These are phyloP conservation scores for Lyophyllum decastes DNA, from an alignment of 768 basidiomycete genomes.

Conservation along the genomic window DNA sequence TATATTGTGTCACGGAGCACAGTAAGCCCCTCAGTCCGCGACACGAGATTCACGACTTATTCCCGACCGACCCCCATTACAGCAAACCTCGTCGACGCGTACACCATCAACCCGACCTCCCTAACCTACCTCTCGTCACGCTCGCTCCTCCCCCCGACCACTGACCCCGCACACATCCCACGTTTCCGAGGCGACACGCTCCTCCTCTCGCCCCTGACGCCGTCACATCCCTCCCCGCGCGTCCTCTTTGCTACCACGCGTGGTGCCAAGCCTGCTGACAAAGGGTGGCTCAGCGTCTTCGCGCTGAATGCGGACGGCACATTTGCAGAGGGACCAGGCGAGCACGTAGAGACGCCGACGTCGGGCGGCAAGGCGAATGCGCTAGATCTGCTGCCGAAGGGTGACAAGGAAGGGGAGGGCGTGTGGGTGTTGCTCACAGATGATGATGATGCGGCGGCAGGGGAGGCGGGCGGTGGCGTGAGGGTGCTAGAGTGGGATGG, in stretches of 20 bases:
- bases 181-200: slow-evolving; percentile 49
- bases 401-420: slow-evolving; percentile 22
- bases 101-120: slow-evolving; percentile 33
- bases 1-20: slow-evolving; percentile 57
- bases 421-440: slow-evolving; percentile 54
- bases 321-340: slow-evolving; percentile 26
- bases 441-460: slow-evolving; percentile 37
- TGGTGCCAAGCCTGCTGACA: slow-evolving; percentile 32
- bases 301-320: slow-evolving; percentile 39
- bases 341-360: slow-evolving; percentile 44
- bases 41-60: neutral
- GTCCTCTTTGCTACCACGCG: slow-evolving; percentile 51
- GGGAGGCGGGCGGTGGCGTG: slow-evolving; percentile 34
- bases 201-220: slow-evolving; percentile 39
- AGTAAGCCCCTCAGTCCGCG: slow-evolving; percentile 28
- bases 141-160: slow-evolving; percentile 30
- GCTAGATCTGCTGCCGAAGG: slow-evolving; percentile 41
- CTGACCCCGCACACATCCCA: slow-evolving; percentile 4
- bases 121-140: slow-evolving; percentile 32
- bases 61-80: neutral
- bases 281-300: slow-evolving; percentile 47
- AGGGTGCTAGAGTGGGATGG: slow-evolving; percentile 55
- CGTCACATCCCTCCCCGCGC: slow-evolving; percentile 32
- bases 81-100: slow-evolving; percentile 51
- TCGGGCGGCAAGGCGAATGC: slow-evolving; percentile 56